Percentiles rank a stretch among this genome's conserved stretches.
Conservation (phyloP, 2,329 filamentous ascomycete genomes). For the Blastomyces gilchristii region DNA sequence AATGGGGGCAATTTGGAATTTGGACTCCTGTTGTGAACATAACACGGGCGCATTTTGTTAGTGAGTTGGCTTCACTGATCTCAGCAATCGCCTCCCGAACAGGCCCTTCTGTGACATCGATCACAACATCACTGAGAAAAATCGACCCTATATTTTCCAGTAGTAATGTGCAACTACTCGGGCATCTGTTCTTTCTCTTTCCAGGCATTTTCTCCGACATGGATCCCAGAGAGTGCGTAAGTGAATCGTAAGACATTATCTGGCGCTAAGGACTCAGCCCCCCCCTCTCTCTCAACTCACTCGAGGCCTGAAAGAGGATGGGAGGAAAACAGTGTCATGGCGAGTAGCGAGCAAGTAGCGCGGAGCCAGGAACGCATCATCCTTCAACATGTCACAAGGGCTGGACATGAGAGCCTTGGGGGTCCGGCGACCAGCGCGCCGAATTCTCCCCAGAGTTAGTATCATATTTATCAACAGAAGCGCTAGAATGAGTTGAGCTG, state of each 20-base stretch:
- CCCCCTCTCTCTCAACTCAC: neutral
- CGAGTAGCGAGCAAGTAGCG: neutral
- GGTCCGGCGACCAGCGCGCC: neutral
- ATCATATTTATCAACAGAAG: neutral
- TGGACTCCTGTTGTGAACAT: neutral
- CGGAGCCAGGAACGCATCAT: neutral
- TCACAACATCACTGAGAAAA: neutral
- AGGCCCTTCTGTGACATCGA: neutral
- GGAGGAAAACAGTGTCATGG: neutral
- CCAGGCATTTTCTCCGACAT: neutral
- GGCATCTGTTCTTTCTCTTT: neutral
- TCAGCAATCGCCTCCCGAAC: neutral
- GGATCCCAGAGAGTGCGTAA: neutral
- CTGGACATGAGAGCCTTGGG: neutral
- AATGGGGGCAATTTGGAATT: neutral
- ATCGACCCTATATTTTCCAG: neutral
- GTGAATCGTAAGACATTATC: neutral
- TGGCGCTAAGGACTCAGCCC: neutral
- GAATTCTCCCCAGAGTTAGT: neutral
- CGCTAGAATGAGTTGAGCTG: neutral
- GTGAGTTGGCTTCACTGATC: neutral
- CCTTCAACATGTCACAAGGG: neutral
- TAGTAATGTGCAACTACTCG: too few relatives aligned
- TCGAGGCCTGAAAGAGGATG: neutral
- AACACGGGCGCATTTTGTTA: neutral